Conservation (phyloP, 1,284 basidiomycete genomes). For the Cutaneotrichosporon cyanovorans region DNA sequence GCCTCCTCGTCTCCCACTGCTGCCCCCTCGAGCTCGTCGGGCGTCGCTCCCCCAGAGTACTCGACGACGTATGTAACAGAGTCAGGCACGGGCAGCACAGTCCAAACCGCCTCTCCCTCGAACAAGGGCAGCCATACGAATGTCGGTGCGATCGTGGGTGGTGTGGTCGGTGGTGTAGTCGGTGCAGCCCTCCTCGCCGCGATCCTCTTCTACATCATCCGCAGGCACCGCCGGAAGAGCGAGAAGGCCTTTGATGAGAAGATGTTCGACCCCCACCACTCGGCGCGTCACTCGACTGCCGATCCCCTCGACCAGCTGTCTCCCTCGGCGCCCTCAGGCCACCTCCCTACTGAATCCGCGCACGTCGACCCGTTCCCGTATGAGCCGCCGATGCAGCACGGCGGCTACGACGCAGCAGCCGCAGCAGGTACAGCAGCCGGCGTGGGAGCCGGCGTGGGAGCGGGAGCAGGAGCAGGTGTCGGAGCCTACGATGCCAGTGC, state of each 20-base stretch:
- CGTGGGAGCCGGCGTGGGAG: too few species aligned
- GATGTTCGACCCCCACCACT: constrained; percentile 41
- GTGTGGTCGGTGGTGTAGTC: constrained; percentile 44
- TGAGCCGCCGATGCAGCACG: not conserved
- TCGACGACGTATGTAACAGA: not conserved
- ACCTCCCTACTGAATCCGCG: constrained; percentile 9
- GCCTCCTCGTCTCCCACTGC: too few species aligned
- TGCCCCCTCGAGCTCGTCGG: too few species aligned
- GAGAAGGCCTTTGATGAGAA: constrained; percentile 42
- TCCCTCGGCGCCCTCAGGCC: constrained; percentile 27
- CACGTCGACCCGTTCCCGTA: constrained; percentile 22
- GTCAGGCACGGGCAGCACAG: not conserved
- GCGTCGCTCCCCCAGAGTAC: not conserved
- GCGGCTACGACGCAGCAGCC: not conserved
- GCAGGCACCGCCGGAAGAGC: constrained; percentile 25
- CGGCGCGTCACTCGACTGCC: constrained; percentile 32
- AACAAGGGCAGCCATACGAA: constrained; percentile 16
- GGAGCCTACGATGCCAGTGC: too few species aligned
- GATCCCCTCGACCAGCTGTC: constrained; percentile 38
- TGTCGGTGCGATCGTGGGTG: constrained; percentile 44
- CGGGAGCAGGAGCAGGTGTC: too few species aligned
- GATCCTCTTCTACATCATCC: constrained; percentile 36
- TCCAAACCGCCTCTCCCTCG: not conserved
- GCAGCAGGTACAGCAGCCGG: too few species aligned
- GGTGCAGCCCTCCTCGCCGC: constrained; percentile 33